Evolutionary conservation across 2,329 filamentous ascomycete species (phyloP), one percentile per base, ranked within the genome.

Genomic region (Macrophomina tecta): DNA sequence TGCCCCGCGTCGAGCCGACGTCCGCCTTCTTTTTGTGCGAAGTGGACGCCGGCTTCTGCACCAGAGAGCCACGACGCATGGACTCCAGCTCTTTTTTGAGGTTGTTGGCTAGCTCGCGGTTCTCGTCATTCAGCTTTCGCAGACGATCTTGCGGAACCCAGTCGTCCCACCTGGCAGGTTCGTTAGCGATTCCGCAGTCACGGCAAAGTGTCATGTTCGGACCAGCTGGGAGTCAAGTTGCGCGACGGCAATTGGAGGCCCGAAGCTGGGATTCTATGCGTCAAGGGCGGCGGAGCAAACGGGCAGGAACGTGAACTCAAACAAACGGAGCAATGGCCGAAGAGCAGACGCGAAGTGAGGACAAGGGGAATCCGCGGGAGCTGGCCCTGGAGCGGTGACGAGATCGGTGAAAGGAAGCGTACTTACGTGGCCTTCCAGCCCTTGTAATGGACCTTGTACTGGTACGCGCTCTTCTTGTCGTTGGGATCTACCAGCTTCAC

Each of bases 361-460:
- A 38, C 62, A 49, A 45, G 34, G 11, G 48, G 53, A 61, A 55
- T 11, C 49, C 42, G 67, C 56, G 9, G 58, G n/a, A 62, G 30
- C n/a, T 11, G 42, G n/a, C 42, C 45, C 14, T 49, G 32, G 11
- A 62, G 58, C 58, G 58, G 58, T 62, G 58, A 62, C 58, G 58
- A 36, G 30, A 62, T 40, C 45, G 45, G 58, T 62, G 45, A 62
- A 49, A 36, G 61, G 55, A 46, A 67, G 32, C 36, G 68, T 49
- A 89, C 89, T 82, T 82, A 91, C 86, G 93, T 97, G 79, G 94
- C 94, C 85, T 99, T 99, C 95, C 95, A 99, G 75, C 95, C 95
- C 81, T 98, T 98, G 84, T 99, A 99, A 81, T 99, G 95, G 65
- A 99, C 91, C 76, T 92, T 91, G 82, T 97, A 99, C 77, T 93